Conservation (phyloP, 2,329 filamentous ascomycete genomes). For the Lojkania enalia region DNA sequence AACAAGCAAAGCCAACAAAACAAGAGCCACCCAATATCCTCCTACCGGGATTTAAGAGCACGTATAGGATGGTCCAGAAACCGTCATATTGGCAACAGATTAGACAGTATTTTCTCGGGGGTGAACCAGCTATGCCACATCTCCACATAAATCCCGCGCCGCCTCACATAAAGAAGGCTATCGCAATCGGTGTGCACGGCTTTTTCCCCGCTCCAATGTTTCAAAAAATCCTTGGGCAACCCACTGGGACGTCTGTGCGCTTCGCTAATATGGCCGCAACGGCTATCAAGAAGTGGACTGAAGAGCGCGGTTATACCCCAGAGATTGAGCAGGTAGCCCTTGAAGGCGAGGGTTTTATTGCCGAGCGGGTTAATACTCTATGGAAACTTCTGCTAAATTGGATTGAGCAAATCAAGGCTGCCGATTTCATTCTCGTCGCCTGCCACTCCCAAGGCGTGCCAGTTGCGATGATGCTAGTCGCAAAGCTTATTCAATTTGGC, state of each 20-base stretch:
- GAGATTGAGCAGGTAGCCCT: conserved; percentile 93
- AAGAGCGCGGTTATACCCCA: conserved; percentile 67
- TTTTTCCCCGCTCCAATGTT: conserved; percentile 87
- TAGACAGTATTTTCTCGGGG: conserved; percentile 46
- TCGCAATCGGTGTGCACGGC: conserved; percentile 93
- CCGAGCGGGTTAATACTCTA: conserved; percentile 83
- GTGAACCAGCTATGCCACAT: conserved; percentile 63
- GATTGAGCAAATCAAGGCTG: conserved; percentile 84
- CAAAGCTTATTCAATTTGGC: conserved; percentile 88
- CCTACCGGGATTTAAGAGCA: conserved; percentile 69
- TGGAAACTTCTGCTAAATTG: conserved; percentile 96
- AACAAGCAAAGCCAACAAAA: conserved; percentile 26
- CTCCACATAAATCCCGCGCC: conserved; percentile 71
- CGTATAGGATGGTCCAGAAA: conserved; percentile 58
- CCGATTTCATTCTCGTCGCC: conserved; percentile 88
- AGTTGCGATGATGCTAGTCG: conserved; percentile 87
- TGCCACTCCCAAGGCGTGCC: conserved; percentile 97
- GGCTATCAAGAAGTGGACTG: conserved; percentile 81
- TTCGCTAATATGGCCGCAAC: conserved; percentile 88
- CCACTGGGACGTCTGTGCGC: conserved; percentile 90
- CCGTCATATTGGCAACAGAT: conserved; percentile 52
- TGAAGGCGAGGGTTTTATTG: conserved; percentile 91
- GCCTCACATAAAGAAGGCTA: conserved; percentile 77
- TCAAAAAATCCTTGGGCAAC: conserved; percentile 89
- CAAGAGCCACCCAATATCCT: conserved; percentile 63